phyloP scores from a whole-genome alignment of 371 early-diverging fungal genomes.

The Agmasoma carcini region DNA sequence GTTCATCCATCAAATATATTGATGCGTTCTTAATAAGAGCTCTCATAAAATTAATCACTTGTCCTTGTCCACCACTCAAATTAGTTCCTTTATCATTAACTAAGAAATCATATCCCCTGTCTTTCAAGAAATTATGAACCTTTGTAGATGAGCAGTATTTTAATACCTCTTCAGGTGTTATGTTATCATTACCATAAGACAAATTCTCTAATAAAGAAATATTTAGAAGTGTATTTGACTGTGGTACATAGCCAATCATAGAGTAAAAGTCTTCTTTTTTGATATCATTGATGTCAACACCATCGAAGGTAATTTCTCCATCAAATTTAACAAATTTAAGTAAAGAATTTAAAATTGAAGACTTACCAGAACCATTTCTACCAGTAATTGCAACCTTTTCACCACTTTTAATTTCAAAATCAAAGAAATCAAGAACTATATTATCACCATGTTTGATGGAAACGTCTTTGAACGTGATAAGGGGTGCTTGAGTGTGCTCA shows the following conservation, averaged over 20 bases:
- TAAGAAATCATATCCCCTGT: conserved; percentile 12
- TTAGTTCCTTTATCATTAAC: conserved; percentile 17
- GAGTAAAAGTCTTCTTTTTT: conserved; percentile 7
- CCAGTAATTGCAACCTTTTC: conserved; percentile 40
- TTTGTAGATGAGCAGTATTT: conserved; percentile 9
- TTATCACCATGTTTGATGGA: conserved; percentile 5
- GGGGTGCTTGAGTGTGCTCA: not conserved
- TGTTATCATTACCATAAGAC: conserved; percentile 14
- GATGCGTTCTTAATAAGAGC: conserved; percentile 28
- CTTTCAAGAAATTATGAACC: conserved; percentile 8
- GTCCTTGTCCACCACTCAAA: conserved; percentile 30
- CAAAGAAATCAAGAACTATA: conserved; percentile 4
- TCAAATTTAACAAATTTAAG: conserved; percentile 16
- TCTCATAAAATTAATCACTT: conserved; percentile 26
- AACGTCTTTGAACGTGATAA: not conserved
- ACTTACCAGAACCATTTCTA: conserved; percentile 35
- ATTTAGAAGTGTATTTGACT: conserved; percentile 15
- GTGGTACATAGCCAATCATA: conserved; percentile 33
- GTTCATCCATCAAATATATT: conserved; percentile 26
- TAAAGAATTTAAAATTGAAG: conserved; percentile 26
- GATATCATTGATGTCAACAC: conserved; percentile 5
- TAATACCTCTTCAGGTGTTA: conserved; percentile 12
- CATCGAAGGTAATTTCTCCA: conserved; percentile 22
- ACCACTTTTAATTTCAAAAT: conserved; percentile 13
- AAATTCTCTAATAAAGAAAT: conserved; percentile 17